Evolutionary conservation across 768 basidiomycete genomes (phyloP).

Genomic region (Chalciporus sphaerocephalus): DNA sequence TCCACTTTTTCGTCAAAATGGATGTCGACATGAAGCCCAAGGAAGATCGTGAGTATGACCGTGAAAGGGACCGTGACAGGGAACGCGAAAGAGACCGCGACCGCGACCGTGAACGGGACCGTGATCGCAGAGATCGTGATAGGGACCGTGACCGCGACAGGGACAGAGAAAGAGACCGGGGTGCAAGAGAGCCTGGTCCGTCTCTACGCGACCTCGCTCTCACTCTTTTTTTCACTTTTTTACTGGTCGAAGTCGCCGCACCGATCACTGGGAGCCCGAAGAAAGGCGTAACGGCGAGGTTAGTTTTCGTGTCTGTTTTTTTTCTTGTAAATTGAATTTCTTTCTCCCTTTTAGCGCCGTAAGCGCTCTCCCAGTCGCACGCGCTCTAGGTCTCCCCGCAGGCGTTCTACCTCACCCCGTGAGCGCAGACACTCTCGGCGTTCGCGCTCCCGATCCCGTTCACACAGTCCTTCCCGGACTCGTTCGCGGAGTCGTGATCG

Average conservation of each 20-base stretch:
- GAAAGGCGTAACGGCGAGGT: constrained; percentile 71
- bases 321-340: neutral
- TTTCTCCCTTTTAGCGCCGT: constrained; percentile 44
- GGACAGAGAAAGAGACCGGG: constrained; percentile 48
- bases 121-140: constrained; percentile 43
- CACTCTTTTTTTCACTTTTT: neutral
- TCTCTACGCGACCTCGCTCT: constrained; percentile 3
- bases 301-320: constrained; percentile 21
- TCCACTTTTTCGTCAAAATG: constrained; percentile 39
- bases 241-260: constrained; percentile 43
- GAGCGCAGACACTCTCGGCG: constrained; percentile 51
- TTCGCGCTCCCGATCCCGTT: constrained; percentile 62
- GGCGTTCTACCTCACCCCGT: constrained; percentile 65
- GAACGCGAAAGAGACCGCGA: constrained; percentile 33
- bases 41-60: constrained; percentile 68
- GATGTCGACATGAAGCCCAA: constrained; percentile 81
- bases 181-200: constrained; percentile 57
- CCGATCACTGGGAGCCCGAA: constrained; percentile 86
- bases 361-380: constrained; percentile 65
- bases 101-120: constrained; percentile 34
- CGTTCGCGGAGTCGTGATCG: constrained; percentile 56
- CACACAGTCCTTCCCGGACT: constrained; percentile 47
- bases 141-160: constrained; percentile 38
- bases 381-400: constrained; percentile 61
- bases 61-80: constrained; percentile 43